Percentiles rank a stretch among this genome's conserved stretches.
Evolutionary conservation across 164 flowering plant genomes (phyloP).

Genomic region (Vitis rotundifolia): DNA sequence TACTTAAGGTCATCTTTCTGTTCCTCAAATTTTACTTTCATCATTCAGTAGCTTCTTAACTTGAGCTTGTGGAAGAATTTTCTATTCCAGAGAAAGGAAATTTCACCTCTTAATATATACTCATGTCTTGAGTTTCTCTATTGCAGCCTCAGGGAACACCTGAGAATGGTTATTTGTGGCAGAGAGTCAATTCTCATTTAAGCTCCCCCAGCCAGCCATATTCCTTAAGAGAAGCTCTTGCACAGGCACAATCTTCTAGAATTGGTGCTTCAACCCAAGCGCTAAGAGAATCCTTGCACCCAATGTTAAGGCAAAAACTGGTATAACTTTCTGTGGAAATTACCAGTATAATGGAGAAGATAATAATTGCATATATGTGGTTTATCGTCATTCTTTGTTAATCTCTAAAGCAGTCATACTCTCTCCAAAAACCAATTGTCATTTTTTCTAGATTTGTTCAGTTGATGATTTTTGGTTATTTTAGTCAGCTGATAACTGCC

Average conservation of each 20-base stretch:
- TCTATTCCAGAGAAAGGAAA: background rate
- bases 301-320: slow-evolving; percentile 91
- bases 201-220: slow-evolving; percentile 99
- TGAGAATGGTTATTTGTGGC: slow-evolving; percentile 90
- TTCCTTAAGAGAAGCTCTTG: slow-evolving; percentile 97
- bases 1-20: background rate
- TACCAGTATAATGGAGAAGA: background rate
- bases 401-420: background rate
- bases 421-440: background rate
- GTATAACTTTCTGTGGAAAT: slow-evolving; percentile 32
- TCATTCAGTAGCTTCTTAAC: background rate
- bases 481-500: background rate
- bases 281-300: slow-evolving; percentile 95
- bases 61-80: background rate
- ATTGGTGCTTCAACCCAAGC: slow-evolving; percentile 96
- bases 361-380: no score
- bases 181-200: slow-evolving; percentile 91
- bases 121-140: slow-evolving; percentile 14
- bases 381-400: background rate
- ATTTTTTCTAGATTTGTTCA: background rate
- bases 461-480: background rate
- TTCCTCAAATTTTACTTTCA: background rate
- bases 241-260: slow-evolving; percentile 98
- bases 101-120: background rate
- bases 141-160: slow-evolving; percentile 89